Percentiles rank a stretch among this genome's conserved stretches.
phyloP scores from a whole-genome alignment of 140 eudicot species.

The Erigeron philadelphicus region DNA sequence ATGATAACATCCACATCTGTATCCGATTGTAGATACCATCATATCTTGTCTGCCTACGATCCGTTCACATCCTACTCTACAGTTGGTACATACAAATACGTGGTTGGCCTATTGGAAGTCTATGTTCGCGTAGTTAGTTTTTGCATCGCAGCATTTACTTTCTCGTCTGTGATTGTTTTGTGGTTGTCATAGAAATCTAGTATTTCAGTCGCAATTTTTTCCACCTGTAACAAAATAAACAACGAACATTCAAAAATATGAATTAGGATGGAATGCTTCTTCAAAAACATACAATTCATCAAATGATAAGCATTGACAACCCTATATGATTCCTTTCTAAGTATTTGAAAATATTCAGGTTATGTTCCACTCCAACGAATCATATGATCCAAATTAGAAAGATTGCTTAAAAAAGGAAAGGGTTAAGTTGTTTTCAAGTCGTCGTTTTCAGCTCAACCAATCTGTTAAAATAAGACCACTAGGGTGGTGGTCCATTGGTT shows the following conservation, averaged over 20 bases:
- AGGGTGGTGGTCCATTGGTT: too few relatives aligned
- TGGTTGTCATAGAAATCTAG: constrained; percentile 87
- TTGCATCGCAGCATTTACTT: constrained; percentile 66
- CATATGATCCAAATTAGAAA: background rate
- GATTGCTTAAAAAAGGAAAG: background rate
- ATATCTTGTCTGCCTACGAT: constrained; percentile 14
- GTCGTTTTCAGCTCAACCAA: too few relatives aligned
- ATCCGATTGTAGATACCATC: constrained; percentile 20
- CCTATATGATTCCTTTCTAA: background rate
- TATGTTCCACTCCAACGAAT: background rate
- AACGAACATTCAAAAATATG: background rate
- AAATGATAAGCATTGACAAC: background rate
- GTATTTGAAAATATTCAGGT: background rate
- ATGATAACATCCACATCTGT: constrained; percentile 15
- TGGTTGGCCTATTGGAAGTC: constrained; percentile 18
- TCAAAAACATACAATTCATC: background rate
- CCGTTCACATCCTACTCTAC: constrained; percentile 20
- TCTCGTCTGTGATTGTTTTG: constrained; percentile 66
- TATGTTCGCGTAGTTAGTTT: constrained; percentile 51
- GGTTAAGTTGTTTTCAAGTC: background rate
- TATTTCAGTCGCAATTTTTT: constrained; percentile 88
- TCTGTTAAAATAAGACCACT: too few relatives aligned
- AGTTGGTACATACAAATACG: constrained; percentile 17
- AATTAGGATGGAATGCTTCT: background rate
- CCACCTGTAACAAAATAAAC: constrained; percentile 52